Base-by-base conservation (phyloP, 306 rosid genomes). In the Glycine tomentella region DNA sequence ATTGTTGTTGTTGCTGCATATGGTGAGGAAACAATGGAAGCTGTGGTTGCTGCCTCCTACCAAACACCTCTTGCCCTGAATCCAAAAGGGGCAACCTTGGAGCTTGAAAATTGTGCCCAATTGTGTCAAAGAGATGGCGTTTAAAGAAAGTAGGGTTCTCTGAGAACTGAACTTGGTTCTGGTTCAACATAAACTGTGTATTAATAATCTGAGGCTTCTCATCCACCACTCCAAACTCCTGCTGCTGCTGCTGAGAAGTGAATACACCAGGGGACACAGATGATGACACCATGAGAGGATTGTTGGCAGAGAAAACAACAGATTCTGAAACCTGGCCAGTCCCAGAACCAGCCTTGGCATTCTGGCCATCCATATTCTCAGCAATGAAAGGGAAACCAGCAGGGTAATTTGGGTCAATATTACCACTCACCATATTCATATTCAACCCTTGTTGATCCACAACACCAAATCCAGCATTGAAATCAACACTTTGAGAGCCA, bases 121-220 rank as follows among this genome's bases (percentile, higher is more conserved):
- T 69, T 1, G 73, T 34, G 2, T 92, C 91, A 3, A 87, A 85
- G 69, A 88, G 87, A n/a, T 86, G 88, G 38, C 95, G 80, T 36
- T 92, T 94, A 83, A 87, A 88, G 86, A 91, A 66, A 3, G 94
- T 83, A 4, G 94, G 90, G 63, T 90, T 88, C 46, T 86, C 97
- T 3, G 87, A 63, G 31, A 87, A 85, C 44, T 87, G 97, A 48
- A 86, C 87, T 80, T 93, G 97, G 69, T 88, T 90, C 62, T 89
- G 92, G 82, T 87, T 90, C 49, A 92, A 45, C 80, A 84, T 14
- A 81, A 93, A 51, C 82, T 85, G 92, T 6, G 94, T 90, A 75
- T 86, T 91, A 72, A 88, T 86, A 80, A 85, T 82, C 31, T 90
- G 97, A 11, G 94, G 98, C 82, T 89, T 94, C 76, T 93, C 97